Evolutionary conservation across 768 basidiomycete genomes (phyloP), one percentile per base, ranked within the genome.

Genomic region (Auriscalpium orientale): DNA sequence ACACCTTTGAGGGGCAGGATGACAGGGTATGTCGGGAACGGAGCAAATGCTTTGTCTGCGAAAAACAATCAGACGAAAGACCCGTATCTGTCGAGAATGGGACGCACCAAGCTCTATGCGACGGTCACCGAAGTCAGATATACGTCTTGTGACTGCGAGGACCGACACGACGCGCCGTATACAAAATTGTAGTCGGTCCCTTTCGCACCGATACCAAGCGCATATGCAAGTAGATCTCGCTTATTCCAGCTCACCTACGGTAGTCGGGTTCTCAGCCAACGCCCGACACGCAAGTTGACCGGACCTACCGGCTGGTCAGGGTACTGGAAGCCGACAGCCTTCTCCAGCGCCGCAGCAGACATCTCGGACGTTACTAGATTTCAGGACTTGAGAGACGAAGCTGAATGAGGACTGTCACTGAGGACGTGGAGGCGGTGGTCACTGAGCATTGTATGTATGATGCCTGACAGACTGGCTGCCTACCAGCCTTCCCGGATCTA

Each of bases 1-100:
- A 58, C 38, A 55, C 80, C 85, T 71, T 91, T 92, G 65, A 91
- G 76, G 33, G 69, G 72, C 6, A 94, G 77, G 0, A 89, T 87
- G 15, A 91, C 89, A 2, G 91, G 91, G 68, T 86, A 95, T 0
- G 91, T 93, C 9, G 92, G 91, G 64, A 94, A 75, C 3, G 90
- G 81, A 12, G 85, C 74, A 70, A 88, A 95, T 28, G 78, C 73
- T 58, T 79, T 76, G 70, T 86, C 86, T 87, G 57, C 13, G 40
- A 8, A 15, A 13, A 10, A 18, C 37, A 34, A 47, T 44, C 18
- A 34, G 46, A 46, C 51, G 33, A 35, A 15, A 8, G 7, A 44
- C 12, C 7, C 9, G 20, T 11, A 15, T 20, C 7, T n/a, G 10
- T 37, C 18, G 16, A 20, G 28, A 18, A 44, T 28, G 12, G 28